These are phyloP conservation scores for Lachancea nothofagi DNA, from an alignment of 805 yeast species.

Conservation along the genomic window DNA sequence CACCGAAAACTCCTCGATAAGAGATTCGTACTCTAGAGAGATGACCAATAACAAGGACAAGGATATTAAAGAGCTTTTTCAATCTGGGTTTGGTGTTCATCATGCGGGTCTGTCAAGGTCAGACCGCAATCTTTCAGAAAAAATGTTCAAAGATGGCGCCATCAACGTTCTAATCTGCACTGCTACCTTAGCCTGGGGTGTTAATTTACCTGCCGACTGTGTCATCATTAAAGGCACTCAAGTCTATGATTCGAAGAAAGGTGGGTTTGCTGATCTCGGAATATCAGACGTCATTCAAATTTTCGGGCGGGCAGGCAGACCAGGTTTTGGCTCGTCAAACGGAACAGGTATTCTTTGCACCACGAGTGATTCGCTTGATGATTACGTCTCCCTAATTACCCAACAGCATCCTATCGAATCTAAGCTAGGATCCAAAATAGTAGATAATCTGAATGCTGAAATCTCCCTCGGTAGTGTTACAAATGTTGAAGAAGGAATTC, in stretches of 20 bases:
- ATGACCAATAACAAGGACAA: conserved; percentile 64
- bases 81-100: conserved; percentile 83
- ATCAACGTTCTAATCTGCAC: conserved; percentile 91
- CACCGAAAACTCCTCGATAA: conserved; percentile 21
- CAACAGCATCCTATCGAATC: conserved; percentile 98
- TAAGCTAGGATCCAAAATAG: conserved; percentile 64
- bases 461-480: conserved; percentile 94
- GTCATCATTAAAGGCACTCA: conserved; percentile 96
- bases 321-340: conserved; percentile 76
- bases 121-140: conserved; percentile 86
- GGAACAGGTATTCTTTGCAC: conserved; percentile 94
- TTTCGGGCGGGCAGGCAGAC: conserved; percentile 99
- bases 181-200: conserved; percentile 99
- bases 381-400: conserved; percentile 79
- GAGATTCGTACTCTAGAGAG: conserved; percentile 49
- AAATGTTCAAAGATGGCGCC: conserved; percentile 78
- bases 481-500: conserved; percentile 87
- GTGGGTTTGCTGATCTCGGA: conserved; percentile 91
- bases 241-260: conserved; percentile 87
- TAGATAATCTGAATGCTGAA: conserved; percentile 94
- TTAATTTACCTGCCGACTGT: conserved; percentile 94
- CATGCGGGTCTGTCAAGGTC: conserved; percentile 95
- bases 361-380: conserved; percentile 72
- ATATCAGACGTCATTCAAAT: conserved; percentile 96
- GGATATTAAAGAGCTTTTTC: conserved; percentile 76